Evolutionary conservation across 257 asterid species (phyloP), one percentile per base, ranked within the genome.

Genomic region (Primulina huaijiensis): DNA sequence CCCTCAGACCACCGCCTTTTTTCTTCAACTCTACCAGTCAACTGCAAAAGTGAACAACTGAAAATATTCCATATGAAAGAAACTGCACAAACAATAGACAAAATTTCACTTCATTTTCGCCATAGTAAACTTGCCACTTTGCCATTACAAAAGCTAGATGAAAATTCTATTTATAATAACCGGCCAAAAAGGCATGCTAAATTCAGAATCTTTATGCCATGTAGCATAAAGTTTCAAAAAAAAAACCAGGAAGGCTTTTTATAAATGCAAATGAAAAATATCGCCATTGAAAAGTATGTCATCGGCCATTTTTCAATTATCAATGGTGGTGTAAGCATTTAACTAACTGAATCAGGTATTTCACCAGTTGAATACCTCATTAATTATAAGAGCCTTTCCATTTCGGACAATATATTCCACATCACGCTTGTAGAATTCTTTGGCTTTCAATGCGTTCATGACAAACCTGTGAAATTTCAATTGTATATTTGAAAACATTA

Each of bases 21-120:
- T 73, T 94, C 97, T 86, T 94, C 97, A 67, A 94, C 96, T 85
- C 99, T 84, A 68, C 97, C 97, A 67, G 99, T 89, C 89, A 94
- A 81, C 99, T 93, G 84, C 65, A 81, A 66, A 73, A 19, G 60
- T 40, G 72, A 64, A 59, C 55, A 69, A 25, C 62, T 27, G n/a
- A 62, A 23, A 33, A 33, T 62, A 67, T 16, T 33, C 21, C 72
- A 73, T 59, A 43, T 63, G 71, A 73, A 77, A 60, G 70, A 58
- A 65, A 66, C 69, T 29, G 40, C 34, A 43, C 35, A 33, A 29
- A n/a, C 12, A 11, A 46, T 63, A 43, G 12, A 43, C 53, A 3
- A 11, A 43, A 4, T 8, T 43, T 43, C 53, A 43, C 53, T 43
- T 43, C 14, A 1, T 43, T 43, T 43, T 12, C n/a, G n/a, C 8